Evolutionary conservation across 441 rosid genomes (phyloP).

Genomic region (Biscutella auriculata): DNA sequence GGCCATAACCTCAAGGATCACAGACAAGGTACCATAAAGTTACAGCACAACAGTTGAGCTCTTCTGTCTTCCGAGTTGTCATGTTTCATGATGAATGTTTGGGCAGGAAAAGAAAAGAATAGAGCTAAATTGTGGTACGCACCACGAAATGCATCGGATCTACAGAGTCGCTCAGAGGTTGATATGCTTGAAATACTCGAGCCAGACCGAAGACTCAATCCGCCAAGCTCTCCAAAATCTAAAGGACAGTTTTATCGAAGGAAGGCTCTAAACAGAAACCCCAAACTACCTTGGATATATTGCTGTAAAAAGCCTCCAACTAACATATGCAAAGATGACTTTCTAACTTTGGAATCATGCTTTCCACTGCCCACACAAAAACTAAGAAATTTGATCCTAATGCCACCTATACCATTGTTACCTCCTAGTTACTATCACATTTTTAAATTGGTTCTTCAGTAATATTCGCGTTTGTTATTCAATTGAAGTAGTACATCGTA

Average conservation of each 20-base stretch:
- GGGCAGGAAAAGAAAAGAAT: slow-evolving; percentile 54
- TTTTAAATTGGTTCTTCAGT: no score
- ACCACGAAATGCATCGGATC: slow-evolving; percentile 33
- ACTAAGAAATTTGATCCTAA: no score
- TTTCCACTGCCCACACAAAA: no score
- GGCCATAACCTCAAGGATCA: slow-evolving; percentile 57
- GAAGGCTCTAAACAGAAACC: slow-evolving; percentile 23
- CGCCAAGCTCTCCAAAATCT: slow-evolving; percentile 62
- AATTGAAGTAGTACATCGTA: no score
- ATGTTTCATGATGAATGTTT: background rate
- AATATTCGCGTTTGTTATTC: no score
- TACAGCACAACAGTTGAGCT: background rate
- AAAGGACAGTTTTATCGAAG: slow-evolving; percentile 39
- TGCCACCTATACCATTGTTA: no score
- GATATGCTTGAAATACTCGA: slow-evolving; percentile 63
- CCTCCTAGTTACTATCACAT: no score
- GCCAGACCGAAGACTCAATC: slow-evolving; percentile 52
- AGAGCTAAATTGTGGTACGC: slow-evolving; percentile 47
- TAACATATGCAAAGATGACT: no score
- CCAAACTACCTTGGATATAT: no score
- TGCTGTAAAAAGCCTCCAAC: no score
- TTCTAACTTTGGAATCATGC: no score
- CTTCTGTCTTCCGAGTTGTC: background rate
- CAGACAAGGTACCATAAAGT: slow-evolving; percentile 34
- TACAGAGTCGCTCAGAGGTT: slow-evolving; percentile 56